Base-by-base conservation (phyloP, 805 yeast genomes). In the Yarrowia sp. region DNA sequence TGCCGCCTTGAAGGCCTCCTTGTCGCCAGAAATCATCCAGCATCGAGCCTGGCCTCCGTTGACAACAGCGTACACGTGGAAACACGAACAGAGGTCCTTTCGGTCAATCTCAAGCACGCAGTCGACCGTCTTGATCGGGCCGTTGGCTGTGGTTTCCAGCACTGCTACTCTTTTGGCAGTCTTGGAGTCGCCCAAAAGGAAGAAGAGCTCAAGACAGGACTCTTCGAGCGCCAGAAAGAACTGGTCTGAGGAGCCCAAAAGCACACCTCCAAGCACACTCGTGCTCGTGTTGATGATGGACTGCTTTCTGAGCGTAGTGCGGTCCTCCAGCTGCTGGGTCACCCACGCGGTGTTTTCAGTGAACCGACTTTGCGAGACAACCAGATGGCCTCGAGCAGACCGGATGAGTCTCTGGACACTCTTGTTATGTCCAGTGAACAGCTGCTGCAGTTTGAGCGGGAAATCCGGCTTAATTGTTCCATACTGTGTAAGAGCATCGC, bases 371-470 rank as follows among this genome's bases (percentile, higher is more conserved):
- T 80, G 72, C 0, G 90, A 81, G 10, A 87, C 71, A 64, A 85
- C 71, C 0, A 87, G 80, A 25, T 78, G 75, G 33, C 92, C 93
- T 68, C 84, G 83, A 6, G 83, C 75, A 0, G 96, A 87, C 67
- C 91, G 82, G 16, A 83, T 75, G 3, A 92, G 72, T 53, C 78
- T 80, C 66, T 82, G 83, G 21, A 92, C 84, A 0, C 97, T 88
- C 69, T 91, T 91, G 62, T 84, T 81, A 70, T 91, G 97, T 0
- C 98, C 98, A 1, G 96, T 90, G 61, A 86, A 82, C 66, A 87
- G 53, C 47, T 55, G 46, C 18, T 55, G 61, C 21, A 55, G 35
- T 14, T 55, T 39, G 21, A 55, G 47, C 12, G 35, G 58, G 42
- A 51, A 51, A 24, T 51, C 58, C 2, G 58, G 58, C 33, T 51